Evolutionary conservation across 1,139 yeast species (phyloP), one percentile per base, ranked within the genome.

Genomic region (Yamadazyma siamensis): DNA sequence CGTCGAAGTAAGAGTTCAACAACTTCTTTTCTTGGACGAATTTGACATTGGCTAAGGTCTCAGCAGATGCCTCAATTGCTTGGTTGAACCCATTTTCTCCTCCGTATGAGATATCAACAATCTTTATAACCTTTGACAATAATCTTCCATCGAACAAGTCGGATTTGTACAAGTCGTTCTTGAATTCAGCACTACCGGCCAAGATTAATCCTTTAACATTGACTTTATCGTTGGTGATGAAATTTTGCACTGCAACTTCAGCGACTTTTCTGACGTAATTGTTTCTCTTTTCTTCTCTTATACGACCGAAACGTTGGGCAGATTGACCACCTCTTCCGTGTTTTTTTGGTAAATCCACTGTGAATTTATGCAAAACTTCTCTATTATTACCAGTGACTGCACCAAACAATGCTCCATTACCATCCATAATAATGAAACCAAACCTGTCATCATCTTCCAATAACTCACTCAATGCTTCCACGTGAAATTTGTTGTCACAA

Each of bases 261-360:
- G 98, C 96, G 27, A 91, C 98, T 59, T 91, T 91, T 65, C 98
- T 80, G 39, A 91, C 94, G 65, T 91, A 91, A 62, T 91, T 91
- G 65, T 94, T 98, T 71, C 98, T 87, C 63, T 91, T 91, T 68
- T 94, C 98, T 50, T 91, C 98, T 77, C 98, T 85, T 61, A 91
- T 76, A 74, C 98, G 89, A 26, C 96, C 84, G 72, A 91, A 91
- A 86, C 98, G 97, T 47, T 91, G 60, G 27, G 98, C 98, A 40
- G 98, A 91, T 71, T 91, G 98, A 82, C 98, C 98, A 84, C 98
- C 98, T 75, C 98, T 85, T 52, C 98, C 98, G 72, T 91, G 98
- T 85, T 91, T 91, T 71, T 91, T 91, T 48, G 98, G 98, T 54
- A 91, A 74, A 61, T 91, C 98, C 37, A 91, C 98, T 3, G 96